Conservation (phyloP, 2,329 filamentous ascomycete genomes). For the Fusarium camptoceras region DNA sequence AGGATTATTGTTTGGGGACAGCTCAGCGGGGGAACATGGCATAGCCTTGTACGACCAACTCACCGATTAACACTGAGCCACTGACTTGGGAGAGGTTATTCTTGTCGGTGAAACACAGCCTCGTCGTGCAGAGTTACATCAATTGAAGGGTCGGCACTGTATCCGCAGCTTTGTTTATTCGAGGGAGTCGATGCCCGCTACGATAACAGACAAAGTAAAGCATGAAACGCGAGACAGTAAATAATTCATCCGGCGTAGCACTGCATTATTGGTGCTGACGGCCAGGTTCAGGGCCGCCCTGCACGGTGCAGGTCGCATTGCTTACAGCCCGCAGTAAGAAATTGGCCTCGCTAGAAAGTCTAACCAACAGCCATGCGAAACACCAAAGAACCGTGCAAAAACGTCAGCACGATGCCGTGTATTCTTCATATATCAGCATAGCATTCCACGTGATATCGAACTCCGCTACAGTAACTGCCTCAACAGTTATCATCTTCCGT, state of each 20-base stretch:
- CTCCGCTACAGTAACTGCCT: conserved; percentile 24
- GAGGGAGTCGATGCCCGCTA: neutral
- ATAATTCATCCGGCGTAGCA: neutral
- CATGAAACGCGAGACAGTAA: conserved; percentile 7
- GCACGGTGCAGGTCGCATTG: neutral
- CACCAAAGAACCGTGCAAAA: neutral
- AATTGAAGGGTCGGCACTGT: conserved; percentile 4
- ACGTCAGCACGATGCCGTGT: neutral
- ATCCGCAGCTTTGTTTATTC: neutral
- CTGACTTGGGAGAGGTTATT: neutral
- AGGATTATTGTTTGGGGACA: neutral
- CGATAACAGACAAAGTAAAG: neutral
- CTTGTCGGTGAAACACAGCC: conserved; percentile 8
- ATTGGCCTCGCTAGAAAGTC: neutral
- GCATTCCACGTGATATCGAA: conserved; percentile 1
- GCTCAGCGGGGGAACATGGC: neutral
- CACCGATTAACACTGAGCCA: neutral
- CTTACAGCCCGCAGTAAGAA: neutral
- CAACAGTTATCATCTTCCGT: conserved; percentile 32
- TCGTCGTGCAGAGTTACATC: neutral
- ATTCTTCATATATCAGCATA: neutral
- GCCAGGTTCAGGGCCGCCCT: neutral
- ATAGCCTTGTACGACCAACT: conserved; percentile 7
- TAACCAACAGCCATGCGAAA: neutral
- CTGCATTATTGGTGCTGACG: neutral